Evolutionary conservation across 2,329 filamentous ascomycete genomes (phyloP).

Genomic region (Stachybotrys chartarum): DNA sequence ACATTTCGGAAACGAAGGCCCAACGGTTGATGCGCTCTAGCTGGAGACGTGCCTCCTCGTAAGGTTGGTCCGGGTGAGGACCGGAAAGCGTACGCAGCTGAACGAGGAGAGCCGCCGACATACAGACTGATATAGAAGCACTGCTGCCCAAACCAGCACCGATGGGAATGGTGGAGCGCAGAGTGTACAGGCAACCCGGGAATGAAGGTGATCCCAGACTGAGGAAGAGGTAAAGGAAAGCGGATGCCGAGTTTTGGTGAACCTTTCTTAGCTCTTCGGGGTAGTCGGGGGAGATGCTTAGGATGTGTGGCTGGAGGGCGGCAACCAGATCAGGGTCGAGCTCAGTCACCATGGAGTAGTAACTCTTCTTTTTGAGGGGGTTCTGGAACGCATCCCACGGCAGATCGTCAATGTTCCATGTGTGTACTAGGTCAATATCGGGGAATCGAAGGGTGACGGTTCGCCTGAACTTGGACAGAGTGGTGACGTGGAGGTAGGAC

Average conservation of each 20-base stretch:
- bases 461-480: constrained; percentile 83
- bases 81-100: constrained; percentile 85
- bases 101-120: constrained; percentile 75
- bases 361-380: constrained; percentile 84
- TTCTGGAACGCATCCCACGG: constrained; percentile 80
- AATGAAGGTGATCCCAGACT: constrained; percentile 76
- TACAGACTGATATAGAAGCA: constrained; percentile 86
- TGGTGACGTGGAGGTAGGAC: constrained; percentile 93
- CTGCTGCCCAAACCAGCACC: constrained; percentile 87
- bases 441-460: constrained; percentile 85
- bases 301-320: constrained; percentile 74
- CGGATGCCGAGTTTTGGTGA: constrained; percentile 71
- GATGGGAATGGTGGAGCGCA: constrained; percentile 91
- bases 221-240: constrained; percentile 89
- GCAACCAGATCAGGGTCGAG: constrained; percentile 78
- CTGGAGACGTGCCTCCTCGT: constrained; percentile 80
- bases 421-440: constrained; percentile 83
- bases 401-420: constrained; percentile 87
- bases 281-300: constrained; percentile 58
- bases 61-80: constrained; percentile 84
- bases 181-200: constrained; percentile 76
- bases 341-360: constrained; percentile 80
- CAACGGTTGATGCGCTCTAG: constrained; percentile 94
- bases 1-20: constrained; percentile 96
- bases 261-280: constrained; percentile 72